A percentile compares a stretch with the other conserved stretches of the same genome.
These are phyloP conservation scores for Fusarium praegraminearum DNA, from an alignment of 2,329 filamentous ascomycete genomes.

Conservation along the genomic window DNA sequence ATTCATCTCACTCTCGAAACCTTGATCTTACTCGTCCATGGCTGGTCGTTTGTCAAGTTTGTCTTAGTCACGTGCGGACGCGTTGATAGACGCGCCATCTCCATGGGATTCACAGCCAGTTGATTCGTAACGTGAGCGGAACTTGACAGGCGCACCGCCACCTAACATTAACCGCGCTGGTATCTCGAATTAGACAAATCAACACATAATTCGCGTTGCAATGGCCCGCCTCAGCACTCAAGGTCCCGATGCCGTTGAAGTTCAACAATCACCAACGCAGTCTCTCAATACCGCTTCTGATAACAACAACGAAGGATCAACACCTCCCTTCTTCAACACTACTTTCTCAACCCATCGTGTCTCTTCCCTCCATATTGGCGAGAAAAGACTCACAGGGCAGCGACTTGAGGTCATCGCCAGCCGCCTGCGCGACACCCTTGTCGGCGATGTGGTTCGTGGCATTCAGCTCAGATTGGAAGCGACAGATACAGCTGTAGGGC, in stretches of 20 bases:
- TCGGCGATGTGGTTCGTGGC: conserved; percentile 70
- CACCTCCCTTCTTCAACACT: conserved; percentile 66
- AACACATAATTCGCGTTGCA: not conserved
- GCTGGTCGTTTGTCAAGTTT: no score
- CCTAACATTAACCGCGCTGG: not conserved
- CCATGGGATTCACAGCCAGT: not conserved
- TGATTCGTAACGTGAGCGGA: not conserved
- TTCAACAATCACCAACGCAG: conserved; percentile 35
- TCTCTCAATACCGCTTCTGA: conserved; percentile 29
- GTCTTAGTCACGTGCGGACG: not conserved
- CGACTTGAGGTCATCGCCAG: conserved; percentile 60
- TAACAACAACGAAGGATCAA: conserved; percentile 28
- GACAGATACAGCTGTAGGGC: conserved; percentile 55
- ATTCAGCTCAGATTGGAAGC: conserved; percentile 65
- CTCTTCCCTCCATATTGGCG: conserved; percentile 65
- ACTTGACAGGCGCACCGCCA: not conserved
- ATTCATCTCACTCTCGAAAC: not conserved
- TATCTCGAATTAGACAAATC: not conserved
- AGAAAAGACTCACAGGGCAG: conserved; percentile 52
- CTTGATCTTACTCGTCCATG: not conserved
- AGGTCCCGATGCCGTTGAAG: conserved; percentile 24
- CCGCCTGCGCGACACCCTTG: conserved; percentile 65
- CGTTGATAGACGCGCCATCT: conserved; percentile 3
- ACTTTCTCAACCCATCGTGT: conserved; percentile 69
- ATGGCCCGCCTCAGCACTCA: conserved; percentile 46